Conservation (phyloP, 352 stramenopile genomes). For the Phytophthora pluvialis region DNA sequence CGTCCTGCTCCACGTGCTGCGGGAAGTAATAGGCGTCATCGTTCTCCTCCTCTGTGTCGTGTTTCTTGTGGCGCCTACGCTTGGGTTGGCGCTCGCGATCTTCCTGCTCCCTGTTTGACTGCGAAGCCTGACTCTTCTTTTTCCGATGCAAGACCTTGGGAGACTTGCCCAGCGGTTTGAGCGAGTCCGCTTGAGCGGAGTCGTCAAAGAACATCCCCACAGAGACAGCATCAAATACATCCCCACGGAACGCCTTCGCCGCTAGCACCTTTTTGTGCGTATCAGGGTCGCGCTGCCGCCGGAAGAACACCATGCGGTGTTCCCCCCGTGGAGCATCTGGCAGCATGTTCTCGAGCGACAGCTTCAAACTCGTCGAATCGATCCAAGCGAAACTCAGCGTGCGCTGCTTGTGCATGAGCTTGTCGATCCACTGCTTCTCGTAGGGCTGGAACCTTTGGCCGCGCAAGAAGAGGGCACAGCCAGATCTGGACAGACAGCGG, state of each 20-base stretch:
- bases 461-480: slow-evolving; percentile 73
- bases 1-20: slow-evolving; percentile 32
- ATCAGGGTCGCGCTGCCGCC: slow-evolving; percentile 44
- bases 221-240: slow-evolving; percentile 62
- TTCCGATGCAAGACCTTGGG: slow-evolving; percentile 59
- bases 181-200: slow-evolving; percentile 25
- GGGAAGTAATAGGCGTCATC: slow-evolving; percentile 56
- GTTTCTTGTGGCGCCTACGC: slow-evolving; percentile 21
- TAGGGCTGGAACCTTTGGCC: slow-evolving; percentile 61
- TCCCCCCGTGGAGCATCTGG: slow-evolving; percentile 46
- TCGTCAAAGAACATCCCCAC: slow-evolving; percentile 68
- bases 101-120: slow-evolving; percentile 10
- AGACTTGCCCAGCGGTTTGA: slow-evolving; percentile 62
- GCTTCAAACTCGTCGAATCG: slow-evolving; percentile 65
- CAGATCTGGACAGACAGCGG: slow-evolving; percentile 67
- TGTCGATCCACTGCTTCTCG: slow-evolving; percentile 78
- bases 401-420: slow-evolving; percentile 62
- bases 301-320: slow-evolving; percentile 78
- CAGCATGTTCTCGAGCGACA: slow-evolving; percentile 73
- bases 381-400: slow-evolving; percentile 75
- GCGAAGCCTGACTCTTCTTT: slow-evolving; percentile 23
- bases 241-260: slow-evolving; percentile 62
- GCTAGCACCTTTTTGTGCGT: slow-evolving; percentile 50
- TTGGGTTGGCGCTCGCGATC: slow-evolving; percentile 12
- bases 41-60: slow-evolving; percentile 39